Conservation (phyloP, 2,329 filamentous ascomycete species). For the Botryotinia convoluta region DNA sequence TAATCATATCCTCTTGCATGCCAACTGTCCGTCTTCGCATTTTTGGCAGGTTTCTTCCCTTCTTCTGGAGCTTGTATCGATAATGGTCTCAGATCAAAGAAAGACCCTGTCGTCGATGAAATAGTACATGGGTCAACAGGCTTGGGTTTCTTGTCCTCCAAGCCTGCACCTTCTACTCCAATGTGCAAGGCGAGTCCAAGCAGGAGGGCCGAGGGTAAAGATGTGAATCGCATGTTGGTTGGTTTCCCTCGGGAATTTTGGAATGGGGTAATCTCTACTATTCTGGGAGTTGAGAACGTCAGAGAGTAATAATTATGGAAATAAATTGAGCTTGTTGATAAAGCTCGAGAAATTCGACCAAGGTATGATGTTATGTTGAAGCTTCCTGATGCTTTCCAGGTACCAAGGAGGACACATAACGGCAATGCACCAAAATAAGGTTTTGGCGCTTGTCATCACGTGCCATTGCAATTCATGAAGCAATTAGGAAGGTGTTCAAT, state of each 20-base stretch:
- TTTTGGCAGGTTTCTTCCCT: constrained; percentile 46
- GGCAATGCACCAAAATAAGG: constrained; percentile 15
- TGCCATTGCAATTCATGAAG: background rate
- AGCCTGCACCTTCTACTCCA: constrained; percentile 30
- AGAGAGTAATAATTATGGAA: background rate
- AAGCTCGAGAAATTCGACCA: background rate
- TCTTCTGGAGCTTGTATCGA: constrained; percentile 32
- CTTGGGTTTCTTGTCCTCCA: constrained; percentile 32
- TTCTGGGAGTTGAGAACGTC: background rate
- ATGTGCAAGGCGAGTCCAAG: constrained; percentile 32
- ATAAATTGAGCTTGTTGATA: constrained; percentile 6
- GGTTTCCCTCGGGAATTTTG: background rate
- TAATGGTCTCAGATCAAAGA: constrained; percentile 38
- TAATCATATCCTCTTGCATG: constrained; percentile 73
- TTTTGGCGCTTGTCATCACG: constrained; percentile 12
- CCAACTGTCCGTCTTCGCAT: constrained; percentile 57
- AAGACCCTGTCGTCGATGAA: constrained; percentile 33
- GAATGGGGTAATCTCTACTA: background rate
- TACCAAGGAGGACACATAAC: constrained; percentile 20
- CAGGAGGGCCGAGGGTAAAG: constrained; percentile 31
- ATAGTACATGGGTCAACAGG: constrained; percentile 37
- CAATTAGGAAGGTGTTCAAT: constrained; percentile 6
- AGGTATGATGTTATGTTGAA: constrained; percentile 12
- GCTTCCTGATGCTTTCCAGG: constrained; percentile 13
- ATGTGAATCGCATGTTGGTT: constrained; percentile 31